Base-by-base conservation (phyloP, 805 yeast species). In the Myxozyma kluyveri region DNA sequence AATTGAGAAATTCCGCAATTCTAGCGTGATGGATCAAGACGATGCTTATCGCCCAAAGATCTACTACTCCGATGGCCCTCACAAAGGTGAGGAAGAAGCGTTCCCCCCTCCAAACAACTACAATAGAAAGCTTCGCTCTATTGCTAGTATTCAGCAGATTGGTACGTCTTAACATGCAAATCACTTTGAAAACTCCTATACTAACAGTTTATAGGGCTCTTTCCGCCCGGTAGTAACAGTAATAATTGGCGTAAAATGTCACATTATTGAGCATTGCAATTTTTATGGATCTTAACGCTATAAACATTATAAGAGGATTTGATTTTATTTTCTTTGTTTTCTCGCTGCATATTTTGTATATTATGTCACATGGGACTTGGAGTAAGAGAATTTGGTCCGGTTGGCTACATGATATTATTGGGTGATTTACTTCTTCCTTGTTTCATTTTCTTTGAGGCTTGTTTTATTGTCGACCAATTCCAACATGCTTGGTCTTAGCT, bases 21-120 rank as follows among this genome's bases (percentile, higher is more conserved):
- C 82, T 4, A 73, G 72, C 27, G 78, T 78, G 7, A 74, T 78
- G 80, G 70, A 68, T 38, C 74, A 70, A 60, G 73, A 72, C 38
- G 73, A 74, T 0, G 74, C 70, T 4, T 78, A 73, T 60, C 69
- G 79, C 17, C 82, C 82, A 0, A 70, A 69, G 51, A 61, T 78
- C n/a, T 78, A 73, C 57, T 63, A 69, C 56, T 71, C 80, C 1
- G 68, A 67, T 2, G 81, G 81, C 0, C 68, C 69, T 1, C 51
- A 61, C 10, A 65, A 60, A n/a, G 82, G 81, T 2, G 56, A 67
- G 36, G 78, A 73, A 45, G 67, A 68, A 56, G 67, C 65, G 17
- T 76, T 77, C 49, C 77, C 78, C 1, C 58, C 68, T 2, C 74
- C 75, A 4, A 63, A 65, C 54, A 64, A 68, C 46, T 40, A 66